Evolutionary conservation across 495 filamentous ascomycete species (phyloP).

Genomic region (Neurospora discreta): DNA sequence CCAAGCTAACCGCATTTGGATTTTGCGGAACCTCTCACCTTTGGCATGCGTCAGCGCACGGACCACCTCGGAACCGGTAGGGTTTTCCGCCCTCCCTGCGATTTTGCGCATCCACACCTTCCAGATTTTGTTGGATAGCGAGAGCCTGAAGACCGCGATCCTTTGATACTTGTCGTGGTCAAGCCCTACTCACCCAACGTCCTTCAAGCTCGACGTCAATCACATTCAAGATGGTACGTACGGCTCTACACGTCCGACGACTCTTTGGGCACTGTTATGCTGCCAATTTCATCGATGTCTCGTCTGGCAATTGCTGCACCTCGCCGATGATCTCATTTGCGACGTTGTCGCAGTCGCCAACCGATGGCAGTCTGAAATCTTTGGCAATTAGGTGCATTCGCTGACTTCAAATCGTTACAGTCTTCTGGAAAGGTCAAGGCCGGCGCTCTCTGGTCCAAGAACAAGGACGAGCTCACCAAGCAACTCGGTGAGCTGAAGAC

Average conservation of each 20-base stretch:
- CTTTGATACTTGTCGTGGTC: constrained; percentile 20
- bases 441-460: constrained; percentile 93
- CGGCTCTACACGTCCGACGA: not conserved
- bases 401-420: constrained; percentile 36
- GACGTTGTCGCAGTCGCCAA: not conserved
- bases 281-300: not conserved
- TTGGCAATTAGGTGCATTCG: constrained; percentile 3
- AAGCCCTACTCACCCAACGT: constrained; percentile 21
- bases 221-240: constrained; percentile 22
- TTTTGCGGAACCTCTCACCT: constrained; percentile 1
- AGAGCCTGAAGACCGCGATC: constrained; percentile 16
- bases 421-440: constrained; percentile 90
- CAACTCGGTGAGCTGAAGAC: constrained; percentile 89
- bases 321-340: not conserved
- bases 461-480: constrained; percentile 87
- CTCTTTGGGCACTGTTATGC: not conserved
- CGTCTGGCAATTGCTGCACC: not conserved
- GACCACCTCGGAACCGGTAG: constrained; percentile 14
- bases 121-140: constrained; percentile 22
- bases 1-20: constrained; percentile 25
- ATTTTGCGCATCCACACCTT: constrained; percentile 27
- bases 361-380: not conserved
- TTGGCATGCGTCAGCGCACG: constrained; percentile 11
- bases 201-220: constrained; percentile 21
- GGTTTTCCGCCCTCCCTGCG: constrained; percentile 24